Evolutionary conservation across 441 rosid species (phyloP).

Genomic region (Brassica balearica): DNA sequence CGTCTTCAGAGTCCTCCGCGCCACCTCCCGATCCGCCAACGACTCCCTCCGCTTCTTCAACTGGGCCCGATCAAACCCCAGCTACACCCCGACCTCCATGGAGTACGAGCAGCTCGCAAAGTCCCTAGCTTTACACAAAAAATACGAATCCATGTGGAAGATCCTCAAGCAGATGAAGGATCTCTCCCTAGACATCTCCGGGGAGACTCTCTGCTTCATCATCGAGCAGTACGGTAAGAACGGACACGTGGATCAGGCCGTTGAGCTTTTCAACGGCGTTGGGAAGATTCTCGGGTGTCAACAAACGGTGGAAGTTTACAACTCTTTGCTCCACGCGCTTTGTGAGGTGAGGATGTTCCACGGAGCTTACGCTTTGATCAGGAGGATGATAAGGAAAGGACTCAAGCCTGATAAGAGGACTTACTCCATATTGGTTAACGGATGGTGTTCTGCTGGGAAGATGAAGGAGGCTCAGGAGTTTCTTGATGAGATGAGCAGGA

Average conservation of each 20-base stretch:
- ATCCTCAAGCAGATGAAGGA: slow-evolving; percentile 71
- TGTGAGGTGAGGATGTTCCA: slow-evolving; percentile 86
- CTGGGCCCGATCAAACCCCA: slow-evolving; percentile 70
- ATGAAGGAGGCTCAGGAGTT: slow-evolving; percentile 79
- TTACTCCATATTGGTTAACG: slow-evolving; percentile 69
- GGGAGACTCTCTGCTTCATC: slow-evolving; percentile 67
- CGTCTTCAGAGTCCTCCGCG: slow-evolving; percentile 84
- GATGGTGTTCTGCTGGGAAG: slow-evolving; percentile 87
- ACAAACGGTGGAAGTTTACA: slow-evolving; percentile 58
- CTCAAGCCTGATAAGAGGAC: slow-evolving; percentile 70
- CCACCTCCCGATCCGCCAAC: slow-evolving; percentile 65
- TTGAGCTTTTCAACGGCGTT: slow-evolving; percentile 79
- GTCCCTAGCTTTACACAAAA: slow-evolving; percentile 61
- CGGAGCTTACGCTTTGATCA: slow-evolving; percentile 78
- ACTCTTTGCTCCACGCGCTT: slow-evolving; percentile 75
- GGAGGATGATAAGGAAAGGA: slow-evolving; percentile 84
- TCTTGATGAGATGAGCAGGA: slow-evolving; percentile 81
- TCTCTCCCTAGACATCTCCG: slow-evolving; percentile 54
- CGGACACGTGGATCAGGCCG: slow-evolving; percentile 79
- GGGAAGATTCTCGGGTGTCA: slow-evolving; percentile 57
- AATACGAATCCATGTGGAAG: slow-evolving; percentile 84
- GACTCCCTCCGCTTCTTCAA: slow-evolving; percentile 87
- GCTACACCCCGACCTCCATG: slow-evolving; percentile 70
- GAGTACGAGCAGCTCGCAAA: slow-evolving; percentile 76
- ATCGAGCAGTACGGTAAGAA: slow-evolving; percentile 78